phyloP scores from a whole-genome alignment of 495 filamentous ascomycete species.

The Tetracladium marchalianum region DNA sequence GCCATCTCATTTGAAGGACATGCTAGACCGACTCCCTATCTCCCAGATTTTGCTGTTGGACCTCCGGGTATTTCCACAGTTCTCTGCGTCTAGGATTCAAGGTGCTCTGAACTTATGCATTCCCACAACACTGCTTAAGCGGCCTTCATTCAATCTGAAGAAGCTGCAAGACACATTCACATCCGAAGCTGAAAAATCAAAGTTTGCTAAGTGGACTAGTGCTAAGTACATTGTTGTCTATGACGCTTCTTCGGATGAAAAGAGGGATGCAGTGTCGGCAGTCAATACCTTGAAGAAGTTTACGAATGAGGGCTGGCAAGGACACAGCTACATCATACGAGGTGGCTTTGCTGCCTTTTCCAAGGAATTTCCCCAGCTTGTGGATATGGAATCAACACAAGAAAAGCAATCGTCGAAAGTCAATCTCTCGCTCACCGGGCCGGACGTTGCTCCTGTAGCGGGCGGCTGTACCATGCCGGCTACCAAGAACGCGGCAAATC shows the following conservation, averaged over 20 bases:
- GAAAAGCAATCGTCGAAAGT: slow-evolving; percentile 33
- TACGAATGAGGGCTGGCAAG: slow-evolving; percentile 70
- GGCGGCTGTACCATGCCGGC: slow-evolving; percentile 81
- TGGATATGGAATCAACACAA: slow-evolving; percentile 35
- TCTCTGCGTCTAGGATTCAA: slow-evolving; percentile 58
- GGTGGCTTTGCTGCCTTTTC: slow-evolving; percentile 46
- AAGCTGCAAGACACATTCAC: slow-evolving; percentile 87
- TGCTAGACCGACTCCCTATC: slow-evolving; percentile 45
- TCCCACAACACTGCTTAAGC: slow-evolving; percentile 85
- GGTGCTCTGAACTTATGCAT: slow-evolving; percentile 89
- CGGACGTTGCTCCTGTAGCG: slow-evolving; percentile 62
- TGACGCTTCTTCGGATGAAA: slow-evolving; percentile 62
- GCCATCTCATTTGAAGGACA: slow-evolving; percentile 50
- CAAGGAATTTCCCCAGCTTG: slow-evolving; percentile 30
- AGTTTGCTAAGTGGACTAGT: slow-evolving; percentile 67
- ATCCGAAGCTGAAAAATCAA: slow-evolving; percentile 56
- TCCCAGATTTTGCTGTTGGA: slow-evolving; percentile 70
- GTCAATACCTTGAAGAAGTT: slow-evolving; percentile 91
- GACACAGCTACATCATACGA: slow-evolving; percentile 59
- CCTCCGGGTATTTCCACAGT: slow-evolving; percentile 79
- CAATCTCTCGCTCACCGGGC: slow-evolving; percentile 34
- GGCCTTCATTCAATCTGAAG: slow-evolving; percentile 81
- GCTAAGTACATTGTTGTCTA: slow-evolving; percentile 77
- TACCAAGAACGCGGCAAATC: slow-evolving; percentile 57
- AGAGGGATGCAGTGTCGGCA: slow-evolving; percentile 67